Conservation (phyloP, 495 filamentous ascomycete genomes). For the Penicillium flavigenum region DNA sequence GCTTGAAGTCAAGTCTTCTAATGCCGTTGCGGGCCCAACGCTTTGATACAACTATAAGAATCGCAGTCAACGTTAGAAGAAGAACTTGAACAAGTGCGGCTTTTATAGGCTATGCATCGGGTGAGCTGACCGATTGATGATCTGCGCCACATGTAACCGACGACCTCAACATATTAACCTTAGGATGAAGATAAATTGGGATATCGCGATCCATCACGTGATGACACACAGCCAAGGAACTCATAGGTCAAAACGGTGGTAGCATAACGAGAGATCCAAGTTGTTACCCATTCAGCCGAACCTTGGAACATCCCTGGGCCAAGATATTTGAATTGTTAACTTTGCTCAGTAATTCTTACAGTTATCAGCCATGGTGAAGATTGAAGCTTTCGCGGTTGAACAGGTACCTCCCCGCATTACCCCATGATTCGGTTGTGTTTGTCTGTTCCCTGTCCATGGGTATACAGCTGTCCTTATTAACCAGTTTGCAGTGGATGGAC, state of each 20-base stretch:
- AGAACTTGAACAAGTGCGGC: too few relatives aligned
- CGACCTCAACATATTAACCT: too few relatives aligned
- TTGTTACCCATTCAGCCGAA: neutral
- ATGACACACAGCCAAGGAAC: neutral
- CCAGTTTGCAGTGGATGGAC: conserved; percentile 78
- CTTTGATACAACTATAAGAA: too few relatives aligned
- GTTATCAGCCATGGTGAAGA: conserved; percentile 57
- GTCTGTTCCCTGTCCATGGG: neutral
- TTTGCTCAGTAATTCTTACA: neutral
- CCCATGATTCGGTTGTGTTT: conserved; percentile 3
- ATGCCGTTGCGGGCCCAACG: too few relatives aligned
- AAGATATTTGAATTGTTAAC: neutral
- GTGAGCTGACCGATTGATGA: too few relatives aligned
- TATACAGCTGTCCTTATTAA: conserved; percentile 7
- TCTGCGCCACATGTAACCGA: too few relatives aligned
- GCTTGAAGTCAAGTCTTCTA: too few relatives aligned
- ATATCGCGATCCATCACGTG: neutral
- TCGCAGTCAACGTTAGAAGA: too few relatives aligned
- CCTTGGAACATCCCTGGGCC: neutral
- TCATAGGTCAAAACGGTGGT: neutral
- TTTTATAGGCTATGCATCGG: too few relatives aligned
- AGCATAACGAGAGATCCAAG: neutral
- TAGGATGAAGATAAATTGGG: too few relatives aligned
- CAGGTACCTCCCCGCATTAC: conserved; percentile 51
- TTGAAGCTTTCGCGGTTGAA: conserved; percentile 74